These are phyloP conservation scores for Dalbergia oliveri DNA, from an alignment of 306 rosid species.

Conservation along the genomic window DNA sequence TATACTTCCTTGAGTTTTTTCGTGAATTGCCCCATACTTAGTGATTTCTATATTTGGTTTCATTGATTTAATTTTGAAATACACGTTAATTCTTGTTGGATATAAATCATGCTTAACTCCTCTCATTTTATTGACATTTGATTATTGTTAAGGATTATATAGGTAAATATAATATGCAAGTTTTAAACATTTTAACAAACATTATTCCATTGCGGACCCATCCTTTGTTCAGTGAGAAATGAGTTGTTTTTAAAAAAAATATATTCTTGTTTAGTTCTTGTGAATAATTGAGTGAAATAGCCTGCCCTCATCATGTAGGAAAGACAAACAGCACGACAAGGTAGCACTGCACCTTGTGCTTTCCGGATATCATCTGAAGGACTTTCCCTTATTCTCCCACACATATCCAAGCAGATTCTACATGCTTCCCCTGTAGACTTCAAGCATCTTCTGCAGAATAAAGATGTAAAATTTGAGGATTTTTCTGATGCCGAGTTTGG, in stretches of 20 bases:
- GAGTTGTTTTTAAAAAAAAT: not conserved
- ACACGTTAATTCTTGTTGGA: constrained; percentile 17
- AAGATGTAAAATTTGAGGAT: constrained; percentile 81
- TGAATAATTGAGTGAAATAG: constrained; percentile 34
- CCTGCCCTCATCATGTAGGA: constrained; percentile 61
- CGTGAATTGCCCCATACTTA: not conserved
- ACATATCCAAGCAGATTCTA: constrained; percentile 81
- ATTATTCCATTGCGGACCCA: not conserved
- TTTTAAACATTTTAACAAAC: not conserved
- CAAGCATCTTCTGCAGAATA: constrained; percentile 81
- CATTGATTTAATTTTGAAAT: constrained; percentile 7
- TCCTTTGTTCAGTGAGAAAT: constrained; percentile 5
- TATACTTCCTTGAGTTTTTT: constrained; percentile 14
- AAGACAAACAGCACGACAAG: constrained; percentile 93
- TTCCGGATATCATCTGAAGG: constrained; percentile 98
- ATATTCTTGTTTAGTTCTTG: not conserved
- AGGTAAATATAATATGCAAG: no score
- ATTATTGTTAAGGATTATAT: constrained; percentile 10
- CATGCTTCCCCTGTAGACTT: constrained; percentile 75
- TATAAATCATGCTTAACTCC: not conserved
- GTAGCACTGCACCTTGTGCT: constrained; percentile 76
- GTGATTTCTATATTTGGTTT: constrained; percentile 2
- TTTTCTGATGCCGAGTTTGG: constrained; percentile 82
- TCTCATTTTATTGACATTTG: constrained; percentile 9
- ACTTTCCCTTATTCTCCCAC: constrained; percentile 86